A percentile compares a stretch with the other conserved stretches of the same genome.
These are phyloP conservation scores for Solanum sejunctum DNA, from an alignment of 257 asterid genomes.

Conservation along the genomic window DNA sequence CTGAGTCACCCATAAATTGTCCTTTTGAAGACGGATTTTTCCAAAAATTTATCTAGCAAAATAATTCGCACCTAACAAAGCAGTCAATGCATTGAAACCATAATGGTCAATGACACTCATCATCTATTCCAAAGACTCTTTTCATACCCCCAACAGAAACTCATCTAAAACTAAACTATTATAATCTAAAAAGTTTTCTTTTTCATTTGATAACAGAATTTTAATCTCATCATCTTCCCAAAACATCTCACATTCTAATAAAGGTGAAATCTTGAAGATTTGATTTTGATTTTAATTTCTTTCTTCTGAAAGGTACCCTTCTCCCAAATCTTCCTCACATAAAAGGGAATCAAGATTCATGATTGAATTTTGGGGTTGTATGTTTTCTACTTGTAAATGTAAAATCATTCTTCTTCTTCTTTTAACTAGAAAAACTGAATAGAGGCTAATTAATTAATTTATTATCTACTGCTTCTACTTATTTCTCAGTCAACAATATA, in stretches of 20 bases:
- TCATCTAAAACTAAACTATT: constrained; percentile 25
- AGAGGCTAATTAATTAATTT: too few relatives aligned
- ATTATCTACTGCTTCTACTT: too few relatives aligned
- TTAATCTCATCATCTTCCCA: constrained; percentile 83
- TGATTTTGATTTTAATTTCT: not conserved
- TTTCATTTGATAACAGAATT: constrained; percentile 49
- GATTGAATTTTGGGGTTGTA: constrained; percentile 39
- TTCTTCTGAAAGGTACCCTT: not conserved
- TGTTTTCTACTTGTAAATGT: not conserved
- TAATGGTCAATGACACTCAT: constrained; percentile 40
- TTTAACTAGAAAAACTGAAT: too few relatives aligned
- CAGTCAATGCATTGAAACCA: constrained; percentile 48
- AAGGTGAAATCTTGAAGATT: constrained; percentile 16
- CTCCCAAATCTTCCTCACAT: constrained; percentile 28
- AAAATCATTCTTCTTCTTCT: not conserved
- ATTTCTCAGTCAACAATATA: too few relatives aligned
- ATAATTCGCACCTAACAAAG: constrained; percentile 56
- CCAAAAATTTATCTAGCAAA: too few relatives aligned
- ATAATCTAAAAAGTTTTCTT: constrained; percentile 8
- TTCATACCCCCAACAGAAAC: constrained; percentile 27
- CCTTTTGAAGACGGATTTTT: constrained; percentile 38
- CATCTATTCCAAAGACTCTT: constrained; percentile 60
- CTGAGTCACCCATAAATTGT: constrained; percentile 85
- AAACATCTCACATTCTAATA: constrained; percentile 47
- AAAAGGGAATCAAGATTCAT: constrained; percentile 42